These are phyloP conservation scores for Helminthosporium solani DNA, from an alignment of 2,329 filamentous ascomycete genomes.

Conservation along the genomic window DNA sequence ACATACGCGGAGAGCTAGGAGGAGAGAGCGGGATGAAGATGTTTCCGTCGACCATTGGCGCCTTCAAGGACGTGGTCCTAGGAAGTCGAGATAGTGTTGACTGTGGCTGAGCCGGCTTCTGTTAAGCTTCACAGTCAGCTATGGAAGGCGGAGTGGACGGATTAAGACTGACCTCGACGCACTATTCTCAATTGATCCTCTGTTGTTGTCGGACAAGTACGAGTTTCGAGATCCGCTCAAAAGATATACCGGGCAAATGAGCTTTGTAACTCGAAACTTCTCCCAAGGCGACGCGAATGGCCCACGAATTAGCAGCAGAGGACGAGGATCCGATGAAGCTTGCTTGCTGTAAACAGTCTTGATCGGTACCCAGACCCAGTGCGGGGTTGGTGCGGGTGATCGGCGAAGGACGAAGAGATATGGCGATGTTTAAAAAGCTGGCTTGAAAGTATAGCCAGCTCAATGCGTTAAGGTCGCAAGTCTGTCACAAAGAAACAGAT, in stretches of 20 bases:
- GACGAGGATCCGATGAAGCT: conserved; percentile 28
- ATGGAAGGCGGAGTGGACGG: conserved; percentile 6
- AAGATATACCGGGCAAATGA: conserved; percentile 7
- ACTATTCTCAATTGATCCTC: conserved; percentile 8
- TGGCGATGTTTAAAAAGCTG: conserved; percentile 26
- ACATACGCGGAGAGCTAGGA: conserved; percentile 54
- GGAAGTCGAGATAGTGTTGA: conserved; percentile 19
- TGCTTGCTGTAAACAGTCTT: conserved; percentile 22
- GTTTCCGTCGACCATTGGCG: conserved; percentile 48
- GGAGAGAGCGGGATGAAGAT: conserved; percentile 51
- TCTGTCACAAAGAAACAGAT: conserved; percentile 27
- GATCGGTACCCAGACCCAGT: conserved; percentile 32
- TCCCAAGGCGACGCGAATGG: conserved; percentile 15
- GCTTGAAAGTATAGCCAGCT: conserved; percentile 21
- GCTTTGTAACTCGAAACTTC: conserved; percentile 3
- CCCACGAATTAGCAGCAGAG: conserved; percentile 20
- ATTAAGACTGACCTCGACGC: conserved; percentile 17
- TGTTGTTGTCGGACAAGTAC: conserved; percentile 10
- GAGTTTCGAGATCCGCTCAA: conserved; percentile 7
- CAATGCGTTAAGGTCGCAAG: conserved; percentile 27
- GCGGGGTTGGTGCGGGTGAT: conserved; percentile 38
- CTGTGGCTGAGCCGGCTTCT: conserved; percentile 26
- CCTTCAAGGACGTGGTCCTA: conserved; percentile 25
- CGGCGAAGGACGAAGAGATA: conserved; percentile 24
- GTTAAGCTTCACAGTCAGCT: conserved; percentile 26